Evolutionary conservation across 768 basidiomycete genomes (phyloP).

Genomic region (Rhizopogon rudus): DNA sequence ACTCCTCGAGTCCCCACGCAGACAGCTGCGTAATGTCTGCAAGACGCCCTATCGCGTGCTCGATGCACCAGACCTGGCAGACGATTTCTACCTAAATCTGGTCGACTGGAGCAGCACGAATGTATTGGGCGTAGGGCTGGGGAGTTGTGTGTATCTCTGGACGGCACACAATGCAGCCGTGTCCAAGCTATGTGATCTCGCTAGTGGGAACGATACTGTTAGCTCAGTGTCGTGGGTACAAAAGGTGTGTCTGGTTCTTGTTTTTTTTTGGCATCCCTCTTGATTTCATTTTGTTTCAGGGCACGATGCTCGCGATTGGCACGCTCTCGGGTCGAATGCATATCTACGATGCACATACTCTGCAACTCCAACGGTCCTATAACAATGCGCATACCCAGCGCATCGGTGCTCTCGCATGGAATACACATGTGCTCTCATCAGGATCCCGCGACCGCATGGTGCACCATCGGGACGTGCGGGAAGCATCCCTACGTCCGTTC

Average conservation of each 20-base stretch:
- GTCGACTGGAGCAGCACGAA: constrained; percentile 98
- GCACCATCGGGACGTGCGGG: constrained; percentile 89
- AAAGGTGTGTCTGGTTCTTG: constrained; percentile 32
- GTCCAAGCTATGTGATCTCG: constrained; percentile 84
- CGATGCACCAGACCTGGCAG: constrained; percentile 94
- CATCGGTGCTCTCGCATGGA: constrained; percentile 95
- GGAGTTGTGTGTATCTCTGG: constrained; percentile 94
- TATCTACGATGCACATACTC: constrained; percentile 86
- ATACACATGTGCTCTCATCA: constrained; percentile 78
- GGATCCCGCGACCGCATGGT: constrained; percentile 91
- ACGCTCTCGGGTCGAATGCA: constrained; percentile 86
- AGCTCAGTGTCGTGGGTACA: constrained; percentile 95
- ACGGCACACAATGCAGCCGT: constrained; percentile 91
- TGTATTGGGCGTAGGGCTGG: constrained; percentile 90
- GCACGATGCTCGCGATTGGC: constrained; percentile 88
- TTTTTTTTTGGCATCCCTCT: background rate
- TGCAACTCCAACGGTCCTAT: constrained; percentile 76
- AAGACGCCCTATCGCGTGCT: constrained; percentile 97
- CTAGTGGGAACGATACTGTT: constrained; percentile 59
- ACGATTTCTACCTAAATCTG: constrained; percentile 97
- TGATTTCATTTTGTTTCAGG: constrained; percentile 30
- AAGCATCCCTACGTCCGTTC: constrained; percentile 57
- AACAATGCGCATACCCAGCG: constrained; percentile 80
- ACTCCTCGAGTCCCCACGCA: constrained; percentile 80
- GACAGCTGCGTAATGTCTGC: constrained; percentile 76